A percentile compares a stretch with the other conserved stretches of the same genome.
Conservation (phyloP, 202 grass and related monocot species). For the Alloteropsis angusta region DNA sequence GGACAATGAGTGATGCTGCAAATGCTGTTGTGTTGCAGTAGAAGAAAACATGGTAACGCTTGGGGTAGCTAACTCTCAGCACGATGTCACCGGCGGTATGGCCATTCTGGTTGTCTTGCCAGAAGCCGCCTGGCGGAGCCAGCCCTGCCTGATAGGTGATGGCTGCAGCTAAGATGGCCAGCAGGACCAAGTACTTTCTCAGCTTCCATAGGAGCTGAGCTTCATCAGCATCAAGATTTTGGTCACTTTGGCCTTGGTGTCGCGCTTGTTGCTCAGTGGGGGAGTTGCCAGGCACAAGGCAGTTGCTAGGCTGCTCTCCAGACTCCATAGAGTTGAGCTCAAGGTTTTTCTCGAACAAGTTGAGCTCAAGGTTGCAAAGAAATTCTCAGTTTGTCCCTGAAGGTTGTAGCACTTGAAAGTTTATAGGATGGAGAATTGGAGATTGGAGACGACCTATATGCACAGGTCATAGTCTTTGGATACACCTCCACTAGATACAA, state of each 20-base stretch:
- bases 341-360: no score
- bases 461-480: not conserved
- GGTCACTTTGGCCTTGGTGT: not conserved
- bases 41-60: slow-evolving; percentile 36
- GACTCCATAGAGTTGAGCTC: slow-evolving; percentile 20
- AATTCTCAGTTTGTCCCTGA: not conserved
- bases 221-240: not conserved
- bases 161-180: slow-evolving; percentile 42
- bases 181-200: slow-evolving; percentile 43
- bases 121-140: slow-evolving; percentile 44
- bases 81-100: slow-evolving; percentile 25
- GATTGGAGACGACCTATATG: not conserved
- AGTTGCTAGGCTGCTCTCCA: not conserved
- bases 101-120: slow-evolving; percentile 22
- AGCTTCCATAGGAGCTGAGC: slow-evolving; percentile 42
- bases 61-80: slow-evolving; percentile 12
- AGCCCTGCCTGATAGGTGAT: slow-evolving; percentile 50
- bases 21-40: slow-evolving; percentile 49
- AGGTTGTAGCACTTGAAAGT: not conserved
- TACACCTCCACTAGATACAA: slow-evolving; percentile 3
- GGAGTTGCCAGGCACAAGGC: not conserved
- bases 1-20: slow-evolving; percentile 40
- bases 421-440: not conserved
- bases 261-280: not conserved
- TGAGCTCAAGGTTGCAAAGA: not conserved